Evolutionary conservation across 768 basidiomycete species (phyloP), one percentile per base, ranked within the genome.

Genomic region (Dentipellis sp.): DNA sequence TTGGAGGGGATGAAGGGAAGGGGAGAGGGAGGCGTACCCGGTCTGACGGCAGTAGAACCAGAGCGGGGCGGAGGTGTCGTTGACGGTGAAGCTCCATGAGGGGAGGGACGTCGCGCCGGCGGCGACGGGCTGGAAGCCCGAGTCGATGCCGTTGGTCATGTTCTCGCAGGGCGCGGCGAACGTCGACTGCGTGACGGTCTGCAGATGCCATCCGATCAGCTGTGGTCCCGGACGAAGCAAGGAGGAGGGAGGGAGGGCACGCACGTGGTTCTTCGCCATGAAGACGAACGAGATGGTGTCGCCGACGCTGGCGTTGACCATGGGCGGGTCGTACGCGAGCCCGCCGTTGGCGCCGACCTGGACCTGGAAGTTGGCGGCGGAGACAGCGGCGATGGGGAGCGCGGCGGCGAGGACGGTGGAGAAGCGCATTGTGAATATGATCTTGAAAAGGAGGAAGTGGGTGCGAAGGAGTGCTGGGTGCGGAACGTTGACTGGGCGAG

Each of bases 161-260:
- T 59, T 34, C 35, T 59, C 50, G 59, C 72, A 74, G 1, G 72
- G 72, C 3, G 62, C 62, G 36, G 63, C 60, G 56, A 74, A 73
- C 3, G 68, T 53, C 9, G 70, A 71, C 56, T 72, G 68, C 5
- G 71, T 72, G 10, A 67, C 71, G 10, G 70, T 69, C 57, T 70
- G 65, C 14, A 55, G 57, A 35, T 17, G 16, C 14, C 23, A 16
- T 10, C 60, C 62, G 61, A 63, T 54, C 57, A 48, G 42, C 21
- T 10, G 3, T 23, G n/a, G 9, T 49, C 48, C 17, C 48, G 17
- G 51, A 22, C 14, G 60, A 63, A 59, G 4, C 59, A 51, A 46
- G 64, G 45, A 10, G 35, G 21, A 51, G 62, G 59, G 29, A 59
- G 58, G 11, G 11, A n/a, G 19, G 35, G 16, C 9, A 56, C 57